A percentile compares a stretch with the other conserved stretches of the same genome.
These are phyloP conservation scores for Elsinoe ampelina DNA, from an alignment of 2,329 filamentous ascomycete genomes.

Conservation along the genomic window DNA sequence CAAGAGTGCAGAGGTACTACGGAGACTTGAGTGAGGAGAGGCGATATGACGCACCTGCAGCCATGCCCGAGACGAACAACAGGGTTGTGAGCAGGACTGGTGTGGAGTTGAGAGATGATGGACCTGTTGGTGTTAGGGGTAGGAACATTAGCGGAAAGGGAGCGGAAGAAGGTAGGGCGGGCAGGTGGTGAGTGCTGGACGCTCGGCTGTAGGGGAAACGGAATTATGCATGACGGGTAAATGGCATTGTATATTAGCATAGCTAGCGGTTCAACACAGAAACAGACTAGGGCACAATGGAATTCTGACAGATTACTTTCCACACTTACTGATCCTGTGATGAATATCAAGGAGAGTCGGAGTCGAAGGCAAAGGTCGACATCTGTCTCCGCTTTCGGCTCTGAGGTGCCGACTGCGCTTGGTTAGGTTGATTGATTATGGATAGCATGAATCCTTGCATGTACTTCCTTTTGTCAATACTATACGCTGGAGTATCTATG, in stretches of 20 bases:
- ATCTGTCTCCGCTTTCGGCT: neutral
- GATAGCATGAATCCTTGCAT: neutral
- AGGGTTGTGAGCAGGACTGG: constrained; percentile 40
- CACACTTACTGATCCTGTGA: too few species aligned
- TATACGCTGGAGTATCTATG: too few species aligned
- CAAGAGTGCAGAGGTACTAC: constrained; percentile 36
- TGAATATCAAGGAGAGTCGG: neutral
- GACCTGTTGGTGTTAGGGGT: constrained; percentile 31
- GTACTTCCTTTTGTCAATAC: neutral
- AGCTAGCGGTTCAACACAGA: constrained; percentile 2
- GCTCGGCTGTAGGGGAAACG: neutral
- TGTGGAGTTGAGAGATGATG: constrained; percentile 36
- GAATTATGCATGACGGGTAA: neutral
- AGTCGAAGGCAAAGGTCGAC: neutral
- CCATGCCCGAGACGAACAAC: constrained; percentile 23
- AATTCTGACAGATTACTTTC: neutral
- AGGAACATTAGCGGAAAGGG: constrained; percentile 64
- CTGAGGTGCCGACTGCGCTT: neutral
- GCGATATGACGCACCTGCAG: constrained; percentile 15
- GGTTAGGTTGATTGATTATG: too few species aligned
- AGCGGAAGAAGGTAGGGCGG: constrained; percentile 55
- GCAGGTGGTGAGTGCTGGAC: constrained; percentile 9
- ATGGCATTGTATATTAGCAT: constrained; percentile 11
- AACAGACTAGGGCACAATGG: neutral
- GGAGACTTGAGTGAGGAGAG: constrained; percentile 27